Conservation (phyloP, 257 asterid genomes). For the Solanum etuberosum region DNA sequence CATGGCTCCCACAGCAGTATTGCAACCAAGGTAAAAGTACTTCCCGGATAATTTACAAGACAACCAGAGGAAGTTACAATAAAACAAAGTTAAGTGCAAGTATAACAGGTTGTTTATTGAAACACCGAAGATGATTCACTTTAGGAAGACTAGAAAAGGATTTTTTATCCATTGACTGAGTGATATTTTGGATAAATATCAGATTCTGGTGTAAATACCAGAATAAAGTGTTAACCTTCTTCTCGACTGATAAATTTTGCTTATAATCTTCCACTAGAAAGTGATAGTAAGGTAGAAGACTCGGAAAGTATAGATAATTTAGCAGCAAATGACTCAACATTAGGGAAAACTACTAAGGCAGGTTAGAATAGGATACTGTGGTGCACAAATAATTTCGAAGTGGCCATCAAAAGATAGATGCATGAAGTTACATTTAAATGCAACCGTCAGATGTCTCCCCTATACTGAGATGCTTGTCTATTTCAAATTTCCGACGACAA, state of each 20-base stretch:
- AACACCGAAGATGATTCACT: background rate
- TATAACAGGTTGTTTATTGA: background rate
- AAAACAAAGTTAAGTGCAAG: background rate
- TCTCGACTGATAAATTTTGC: background rate
- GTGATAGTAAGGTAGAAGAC: background rate
- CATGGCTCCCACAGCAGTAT: background rate
- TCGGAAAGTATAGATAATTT: background rate
- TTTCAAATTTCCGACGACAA: background rate
- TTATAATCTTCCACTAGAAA: background rate
- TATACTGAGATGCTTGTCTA: background rate
- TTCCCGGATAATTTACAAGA: background rate
- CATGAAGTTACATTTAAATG: background rate
- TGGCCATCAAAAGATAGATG: background rate
- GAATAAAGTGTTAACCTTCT: background rate
- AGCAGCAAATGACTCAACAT: background rate
- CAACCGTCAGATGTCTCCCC: background rate
- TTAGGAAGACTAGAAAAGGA: background rate
- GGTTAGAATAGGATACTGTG: background rate
- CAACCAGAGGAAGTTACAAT: background rate
- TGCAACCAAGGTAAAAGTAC: background rate
- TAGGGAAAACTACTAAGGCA: background rate
- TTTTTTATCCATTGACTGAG: background rate
- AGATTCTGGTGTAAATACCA: background rate
- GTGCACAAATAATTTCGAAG: background rate
- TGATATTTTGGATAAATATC: background rate